Evolutionary conservation across 169 alveolate species (phyloP), one percentile per base, ranked within the genome.

Genomic region (Plasmodium billcollinsi): DNA sequence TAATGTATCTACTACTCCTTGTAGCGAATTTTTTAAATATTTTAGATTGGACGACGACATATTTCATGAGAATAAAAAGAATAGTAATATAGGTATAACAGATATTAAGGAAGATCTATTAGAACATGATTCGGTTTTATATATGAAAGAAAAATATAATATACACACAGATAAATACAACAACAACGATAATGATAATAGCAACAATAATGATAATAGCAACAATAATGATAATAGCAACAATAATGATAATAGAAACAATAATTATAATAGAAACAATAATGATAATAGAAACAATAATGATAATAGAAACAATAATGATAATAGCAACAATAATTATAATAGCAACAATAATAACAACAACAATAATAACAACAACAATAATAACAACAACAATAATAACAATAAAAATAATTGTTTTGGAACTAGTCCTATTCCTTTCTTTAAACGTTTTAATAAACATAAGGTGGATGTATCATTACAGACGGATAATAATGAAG

Each of bases 11-110:
- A 1, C 47, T 21, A 8, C 63, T 2, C 74, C 74, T 15, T 24
- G 52, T 18, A 65, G 89, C 21, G 66, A 47, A 14, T 62, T 76
- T 49, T 76, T 76, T 54, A 76, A 76, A 18, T 76, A 76, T 14
- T 65, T 76, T 39, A 74, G 63, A 50, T 21, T 21, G 15, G 50
- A 52, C 8, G 43, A 62, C 3, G 69, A 20, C n/a, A 18, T 39
- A 26, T 8, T 15, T 39, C 11, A 43, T 15, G 24, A 67, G 14
- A 15, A 67, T 3, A 11, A 9, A 43, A 43, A 2, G 43, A 61
- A 21, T 52, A 4, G 5, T 33, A 33, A 33, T 33, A 1, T 33
- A 33, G 7, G 0, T 33, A 33, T 33, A 9, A 33, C 5, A 33
- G 5, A 33, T 33, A 33, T 0, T 33, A 33, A 33, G 7, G 45